Base-by-base conservation (phyloP, 192 early-diverging fungal species). In the Irineochytrium annulatum region DNA sequence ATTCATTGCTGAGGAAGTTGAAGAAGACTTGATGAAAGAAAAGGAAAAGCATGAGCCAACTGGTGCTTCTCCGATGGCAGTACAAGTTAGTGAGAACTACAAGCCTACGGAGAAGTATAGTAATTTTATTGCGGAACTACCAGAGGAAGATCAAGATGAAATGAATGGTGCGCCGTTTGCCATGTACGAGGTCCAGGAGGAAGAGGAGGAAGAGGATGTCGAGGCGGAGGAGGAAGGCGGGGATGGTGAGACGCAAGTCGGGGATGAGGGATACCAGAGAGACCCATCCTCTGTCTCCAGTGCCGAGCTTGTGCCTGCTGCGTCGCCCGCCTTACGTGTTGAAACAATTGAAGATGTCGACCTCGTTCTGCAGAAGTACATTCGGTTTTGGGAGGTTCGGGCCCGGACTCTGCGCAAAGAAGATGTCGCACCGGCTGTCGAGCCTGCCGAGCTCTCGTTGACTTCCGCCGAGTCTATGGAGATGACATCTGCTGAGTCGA, bases 271-370 rank as follows among this genome's bases (percentile, higher is more conserved):
- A 31, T 28, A 34, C 17, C 11, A 27, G 26, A 14, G 0, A 0
- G 29, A 62, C 26, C 24, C 22, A 19, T 8, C 24, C 24, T 19
- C 14, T 17, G 26, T 20, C 17, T 31, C 29, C 16, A 3, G 19
- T 16, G 53, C 26, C 3, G 17, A 53, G 48, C 57, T 52, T 4
- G 28, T 31, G 6, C 53, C 37, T 17, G 20, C 41, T 22, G 59
- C 55, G 34, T 53, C 52, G 35, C 30, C 28, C 6, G 31, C 32
- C 3, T 43, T 19, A 8, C 34, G 28, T 26, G 57, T 71, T 34
- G 52, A 51, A 1, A 39, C 37, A 17, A 63, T 76, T 26, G 67
- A 55, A 14, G 74, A 72, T 26, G 74, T 76, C 13, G 74, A 72
- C 29, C n/a, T 22, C 26, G 46, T 72, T 24, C 19, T 76, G 8